phyloP scores from a whole-genome alignment of 345 rosid species.

The Gossypium australe region DNA sequence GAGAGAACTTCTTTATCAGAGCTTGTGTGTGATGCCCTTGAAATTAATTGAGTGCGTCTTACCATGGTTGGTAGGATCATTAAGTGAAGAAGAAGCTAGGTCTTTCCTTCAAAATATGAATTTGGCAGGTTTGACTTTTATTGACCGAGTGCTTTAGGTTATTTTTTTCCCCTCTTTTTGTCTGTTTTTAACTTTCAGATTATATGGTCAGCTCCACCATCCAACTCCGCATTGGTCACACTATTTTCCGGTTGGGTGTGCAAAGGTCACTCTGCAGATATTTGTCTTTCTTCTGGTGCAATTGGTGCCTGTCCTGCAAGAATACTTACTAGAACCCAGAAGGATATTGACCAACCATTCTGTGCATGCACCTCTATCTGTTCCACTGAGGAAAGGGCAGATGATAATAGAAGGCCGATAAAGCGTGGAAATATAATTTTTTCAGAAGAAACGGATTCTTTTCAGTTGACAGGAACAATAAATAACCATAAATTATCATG shows the following conservation, averaged over 20 bases:
- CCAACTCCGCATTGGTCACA: slow-evolving; percentile 52
- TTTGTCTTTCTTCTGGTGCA: slow-evolving; percentile 39
- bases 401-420: slow-evolving; percentile 28
- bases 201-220: slow-evolving; percentile 43
- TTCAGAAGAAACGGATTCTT: slow-evolving; percentile 21
- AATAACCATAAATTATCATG: slow-evolving; percentile 22
- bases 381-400: slow-evolving; percentile 20
- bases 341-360: slow-evolving; percentile 19
- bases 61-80: slow-evolving; percentile 54
- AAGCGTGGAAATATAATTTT: slow-evolving; percentile 26
- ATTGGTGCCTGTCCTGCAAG: slow-evolving; percentile 39
- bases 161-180: neutral
- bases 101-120: slow-evolving; percentile 49
- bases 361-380: slow-evolving; percentile 20
- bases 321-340: slow-evolving; percentile 16
- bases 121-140: slow-evolving; percentile 41
- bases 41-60: slow-evolving; percentile 52
- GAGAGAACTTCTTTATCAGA: slow-evolving; percentile 56
- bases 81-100: slow-evolving; percentile 44
- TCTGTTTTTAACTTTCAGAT: slow-evolving; percentile 19
- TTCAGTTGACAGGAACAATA: slow-evolving; percentile 11
- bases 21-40: slow-evolving; percentile 59
- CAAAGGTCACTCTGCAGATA: slow-evolving; percentile 38
- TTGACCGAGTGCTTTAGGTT: neutral
- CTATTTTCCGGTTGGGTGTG: slow-evolving; percentile 62